Base-by-base conservation (phyloP, 306 rosid genomes). In the Dicorynia guianensis region DNA sequence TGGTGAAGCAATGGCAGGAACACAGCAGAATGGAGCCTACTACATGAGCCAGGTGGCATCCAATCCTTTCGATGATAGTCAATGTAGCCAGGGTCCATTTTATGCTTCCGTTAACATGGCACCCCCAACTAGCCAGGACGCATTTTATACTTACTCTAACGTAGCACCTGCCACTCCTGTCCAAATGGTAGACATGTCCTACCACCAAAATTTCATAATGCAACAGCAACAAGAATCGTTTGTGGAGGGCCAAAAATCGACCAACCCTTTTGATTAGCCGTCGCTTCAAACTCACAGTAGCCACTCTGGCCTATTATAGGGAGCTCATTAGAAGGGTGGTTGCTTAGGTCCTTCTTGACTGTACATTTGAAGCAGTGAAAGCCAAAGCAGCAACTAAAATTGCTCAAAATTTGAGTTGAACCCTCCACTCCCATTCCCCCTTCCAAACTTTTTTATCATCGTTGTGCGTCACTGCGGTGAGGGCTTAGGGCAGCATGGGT, bases 181-280 rank as follows among this genome's bases (percentile, higher is more conserved):
- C 7, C 14, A 76, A 35, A 47, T 57, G 46, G 39, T 12, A 35
- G 61, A 47, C 71, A 71, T 64, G 25, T 63, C 79, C 8, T 36
- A 42, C 79, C 65, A 76, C 35, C 67, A 76, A 19, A 47, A 25
- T 36, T 71, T 39, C 78, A 73, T 66, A 33, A 66, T 20, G 67
- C 74, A 63, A 18, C 81, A 74, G 30, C 79, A 66, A 36, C 74
- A 65, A 39, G 79, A 81, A 46, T 70, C 53, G 5, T 12, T 11
- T 39, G 11, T 8, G 3, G 39, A 48, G 73, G 62, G 48, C 11
- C 69, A 79, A 40, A 76, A 66, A 52, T 42, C 77, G 0, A 71
- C 40, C 43, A 83, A 83, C 42, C 87, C 87, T 5, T 79, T 83
- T 39, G 82, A 75, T 19, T 67, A 76, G 38, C 19, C 74, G 0